These are phyloP conservation scores for Coniochaeta sp. DNA, from an alignment of 2,329 filamentous ascomycete species.

Conservation along the genomic window DNA sequence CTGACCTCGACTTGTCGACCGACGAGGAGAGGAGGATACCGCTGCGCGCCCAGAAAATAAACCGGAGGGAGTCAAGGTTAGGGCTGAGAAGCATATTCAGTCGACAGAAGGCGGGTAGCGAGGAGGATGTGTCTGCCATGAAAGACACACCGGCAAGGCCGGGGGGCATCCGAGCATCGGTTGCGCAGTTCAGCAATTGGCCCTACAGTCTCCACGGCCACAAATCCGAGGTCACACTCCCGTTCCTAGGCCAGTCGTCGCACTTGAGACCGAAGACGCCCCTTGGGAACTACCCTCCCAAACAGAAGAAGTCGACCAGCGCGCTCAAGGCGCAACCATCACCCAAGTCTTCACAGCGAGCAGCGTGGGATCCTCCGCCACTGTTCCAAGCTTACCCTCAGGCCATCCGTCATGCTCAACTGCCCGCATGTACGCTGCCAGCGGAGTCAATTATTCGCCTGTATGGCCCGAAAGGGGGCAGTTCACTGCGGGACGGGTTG, in stretches of 20 bases:
- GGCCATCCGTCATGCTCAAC: conserved; percentile 64
- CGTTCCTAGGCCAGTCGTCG: conserved; percentile 10
- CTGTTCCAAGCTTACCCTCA: conserved; percentile 85
- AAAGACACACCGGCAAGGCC: conserved; percentile 21
- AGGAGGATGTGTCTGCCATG: conserved; percentile 18
- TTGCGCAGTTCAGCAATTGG: conserved; percentile 38
- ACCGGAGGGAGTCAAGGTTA: conserved; percentile 43
- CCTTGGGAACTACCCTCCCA: conserved; percentile 5
- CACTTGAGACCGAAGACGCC: not conserved
- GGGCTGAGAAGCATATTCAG: conserved; percentile 45
- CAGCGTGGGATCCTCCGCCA: conserved; percentile 61
- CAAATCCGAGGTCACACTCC: conserved; percentile 27
- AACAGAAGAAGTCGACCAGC: conserved; percentile 18
- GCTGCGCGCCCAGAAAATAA: conserved; percentile 33
- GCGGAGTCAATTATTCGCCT: conserved; percentile 62
- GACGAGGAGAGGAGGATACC: conserved; percentile 31
- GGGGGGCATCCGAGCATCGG: conserved; percentile 35
- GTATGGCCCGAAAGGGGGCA: conserved; percentile 42
- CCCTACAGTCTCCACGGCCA: conserved; percentile 27
- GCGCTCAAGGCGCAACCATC: conserved; percentile 12
- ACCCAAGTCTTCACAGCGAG: conserved; percentile 16
- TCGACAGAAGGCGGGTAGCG: conserved; percentile 31
- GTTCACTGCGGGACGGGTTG: conserved; percentile 25
- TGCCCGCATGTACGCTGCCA: conserved; percentile 60
- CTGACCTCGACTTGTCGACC: conserved; percentile 22